Conservation (phyloP, 768 basidiomycete species). For the Hericium coralloides region DNA sequence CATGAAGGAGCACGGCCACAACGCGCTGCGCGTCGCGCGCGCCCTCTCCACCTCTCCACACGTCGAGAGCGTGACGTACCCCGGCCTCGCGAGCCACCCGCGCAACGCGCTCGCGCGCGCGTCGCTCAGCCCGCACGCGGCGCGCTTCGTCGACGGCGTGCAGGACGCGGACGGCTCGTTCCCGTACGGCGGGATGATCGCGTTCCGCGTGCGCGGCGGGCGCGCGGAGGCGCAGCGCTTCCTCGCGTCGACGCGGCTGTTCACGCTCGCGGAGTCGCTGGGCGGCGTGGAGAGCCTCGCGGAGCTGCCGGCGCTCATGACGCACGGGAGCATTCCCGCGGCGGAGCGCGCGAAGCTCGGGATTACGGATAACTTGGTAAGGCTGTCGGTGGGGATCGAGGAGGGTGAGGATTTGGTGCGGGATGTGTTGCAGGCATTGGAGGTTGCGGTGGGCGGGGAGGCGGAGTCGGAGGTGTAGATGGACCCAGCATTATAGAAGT, state of each 20-base stretch:
- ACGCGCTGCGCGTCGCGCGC: conserved; percentile 68
- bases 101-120: conserved; percentile 55
- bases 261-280: conserved; percentile 79
- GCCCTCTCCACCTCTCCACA: conserved; percentile 43
- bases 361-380: conserved; percentile 67
- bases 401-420: conserved; percentile 73
- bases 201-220: conserved; percentile 52
- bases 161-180: conserved; percentile 43
- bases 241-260: conserved; percentile 53
- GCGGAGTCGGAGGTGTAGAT: neutral
- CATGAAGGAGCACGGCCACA: conserved; percentile 79
- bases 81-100: conserved; percentile 63
- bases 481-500: neutral
- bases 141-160: conserved; percentile 39
- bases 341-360: conserved; percentile 62
- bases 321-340: conserved; percentile 69
- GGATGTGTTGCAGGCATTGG: conserved; percentile 63
- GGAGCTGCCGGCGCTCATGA: conserved; percentile 85
- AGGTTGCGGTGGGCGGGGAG: conserved; percentile 24
- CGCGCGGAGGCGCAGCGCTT: conserved; percentile 53
- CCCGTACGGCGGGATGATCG: conserved; percentile 88
- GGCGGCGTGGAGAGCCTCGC: conserved; percentile 91
- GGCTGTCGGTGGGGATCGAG: conserved; percentile 85
- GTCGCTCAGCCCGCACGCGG: conserved; percentile 61
- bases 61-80: conserved; percentile 83